Base-by-base conservation (phyloP, 1,139 yeast species). In the Trichomonascaceae sp. region DNA sequence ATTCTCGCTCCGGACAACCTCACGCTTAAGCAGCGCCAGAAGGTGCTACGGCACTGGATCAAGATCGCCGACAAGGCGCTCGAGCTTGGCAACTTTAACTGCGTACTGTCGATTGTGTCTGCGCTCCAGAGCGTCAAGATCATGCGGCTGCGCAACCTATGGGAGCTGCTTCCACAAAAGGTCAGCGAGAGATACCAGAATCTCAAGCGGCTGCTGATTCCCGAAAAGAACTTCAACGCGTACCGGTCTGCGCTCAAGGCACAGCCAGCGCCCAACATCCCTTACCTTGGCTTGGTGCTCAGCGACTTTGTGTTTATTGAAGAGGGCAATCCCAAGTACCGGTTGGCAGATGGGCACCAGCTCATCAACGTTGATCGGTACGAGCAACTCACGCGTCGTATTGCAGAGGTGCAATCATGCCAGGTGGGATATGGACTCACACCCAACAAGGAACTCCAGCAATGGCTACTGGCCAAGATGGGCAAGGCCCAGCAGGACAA, bases 291-390 rank as follows among this genome's bases (percentile, higher is more conserved):
- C 27, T 61, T 85, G 37, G 82, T 80, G 51, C 62, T 85, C 33
- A 93, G 84, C 51, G 97, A 87, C 54, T 62, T 87, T 48, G 84
- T 93, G 0, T 81, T 85, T 58, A 76, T 84, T 17, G 74, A 76
- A 32, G 97, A 87, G 48, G 96, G 96, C 14, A 85, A 84, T 52
- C 71, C 84, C 26, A 76, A 48, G 26, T 34, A 70, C 45, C 72
- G 67, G 49, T 37, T 45, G 18, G 33, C 39, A 8, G 28, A 34
- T 9, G 46, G 45, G 43, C 28, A 32, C 3, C 70, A 70, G 43
- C 65, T 76, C 44, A 74, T 87, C 50, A 85, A 87, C 51, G 74
- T 84, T 45, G 95, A 84, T 52, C 80, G 87, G 49, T 81, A 79
- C 53, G 67, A 71, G 54, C 79, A 79, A 50, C 69, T 78, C 30